Base-by-base conservation (phyloP, 106 monocot genomes). In the Xerophyta viscosa region DNA sequence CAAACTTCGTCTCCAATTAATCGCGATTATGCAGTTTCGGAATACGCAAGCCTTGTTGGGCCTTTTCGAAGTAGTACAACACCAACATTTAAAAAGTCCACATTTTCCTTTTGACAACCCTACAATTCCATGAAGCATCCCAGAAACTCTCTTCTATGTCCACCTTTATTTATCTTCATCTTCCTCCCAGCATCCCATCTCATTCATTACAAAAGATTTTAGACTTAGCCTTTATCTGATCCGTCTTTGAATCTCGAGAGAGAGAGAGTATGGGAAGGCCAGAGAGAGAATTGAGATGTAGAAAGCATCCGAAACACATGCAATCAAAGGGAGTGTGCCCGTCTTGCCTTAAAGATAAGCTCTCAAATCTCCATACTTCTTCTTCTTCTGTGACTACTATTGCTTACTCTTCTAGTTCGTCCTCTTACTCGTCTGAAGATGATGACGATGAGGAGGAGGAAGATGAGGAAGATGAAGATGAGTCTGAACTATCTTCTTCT, bases 311-410 rank as follows among this genome's bases (percentile, higher is more conserved):
- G 0, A 30, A 52, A 13, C 52, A 52, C 30, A n/a, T 22, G 29
- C n/a, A 52, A 3, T 52, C 52, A 12, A 29, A 19, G 17, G 52
- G 52, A 14, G 52, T 52, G 27, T 52, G 52, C 29, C 52, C 52
- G 6, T 29, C 28, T 31, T 52, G 52, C 52, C 52, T 52, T 0
- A 52, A 15, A 30, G 52, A 52, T 12, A 52, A 25, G 52, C 29
- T 52, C n/a, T 17, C 12, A 2, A 8, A 52, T 13, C 52, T 52
- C 15, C 14, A 17, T 14, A 2, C 52, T 25, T 14, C 52, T 11
- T 52, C 52, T 28, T 50, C 50, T 23, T 50, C 50, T 24, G 23
- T 23, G 3, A 20, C 48, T 3, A 48, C 5, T 33, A 39, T 6
- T 27, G 3, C 52, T 14, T 29, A 27, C 29, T 29, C 52, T n/a